Percentiles rank a stretch among this genome's conserved stretches.
Evolutionary conservation across 1,284 basidiomycete species (phyloP).

Genomic region (Ceratobasidium sp.): DNA sequence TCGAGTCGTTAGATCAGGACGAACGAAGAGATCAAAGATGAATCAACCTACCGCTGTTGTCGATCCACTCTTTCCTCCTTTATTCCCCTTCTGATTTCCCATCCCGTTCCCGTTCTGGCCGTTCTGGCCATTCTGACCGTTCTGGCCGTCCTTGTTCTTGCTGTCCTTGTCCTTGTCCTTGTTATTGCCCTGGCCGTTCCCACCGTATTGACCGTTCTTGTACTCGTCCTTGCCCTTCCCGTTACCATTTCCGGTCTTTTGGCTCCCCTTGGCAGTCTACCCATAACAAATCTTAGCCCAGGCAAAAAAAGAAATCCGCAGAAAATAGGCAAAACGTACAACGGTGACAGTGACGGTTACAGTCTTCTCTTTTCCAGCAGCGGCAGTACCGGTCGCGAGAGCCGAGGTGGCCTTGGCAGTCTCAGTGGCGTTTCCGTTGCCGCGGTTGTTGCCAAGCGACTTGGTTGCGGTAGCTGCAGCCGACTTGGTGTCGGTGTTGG

Average conservation of each 20-base stretch:
- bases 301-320: not conserved
- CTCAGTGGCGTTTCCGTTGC: not conserved
- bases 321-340: not conserved
- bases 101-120: slow-evolving; percentile 1
- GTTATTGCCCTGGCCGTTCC: slow-evolving; percentile 3
- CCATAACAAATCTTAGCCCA: not conserved
- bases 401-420: not conserved
- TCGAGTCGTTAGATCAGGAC: not conserved
- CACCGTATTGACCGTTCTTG: slow-evolving; percentile 4
- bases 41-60: slow-evolving; percentile 17
- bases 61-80: slow-evolving; percentile 23
- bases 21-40: not conserved
- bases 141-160: not conserved
- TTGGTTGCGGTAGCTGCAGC: not conserved
- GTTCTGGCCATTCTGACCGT: not conserved
- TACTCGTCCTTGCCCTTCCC: not conserved
- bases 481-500: not conserved
- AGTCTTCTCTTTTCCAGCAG: not conserved
- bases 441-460: not conserved
- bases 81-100: slow-evolving; percentile 6
- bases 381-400: not conserved
- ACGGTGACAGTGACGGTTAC: slow-evolving; percentile 40
- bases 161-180: not conserved
- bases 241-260: slow-evolving; percentile 4
- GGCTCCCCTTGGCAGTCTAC: slow-evolving; percentile 7